Evolutionary conservation across 345 rosid genomes (phyloP), one percentile per base, ranked within the genome.

Genomic region (Camelina laxa): DNA sequence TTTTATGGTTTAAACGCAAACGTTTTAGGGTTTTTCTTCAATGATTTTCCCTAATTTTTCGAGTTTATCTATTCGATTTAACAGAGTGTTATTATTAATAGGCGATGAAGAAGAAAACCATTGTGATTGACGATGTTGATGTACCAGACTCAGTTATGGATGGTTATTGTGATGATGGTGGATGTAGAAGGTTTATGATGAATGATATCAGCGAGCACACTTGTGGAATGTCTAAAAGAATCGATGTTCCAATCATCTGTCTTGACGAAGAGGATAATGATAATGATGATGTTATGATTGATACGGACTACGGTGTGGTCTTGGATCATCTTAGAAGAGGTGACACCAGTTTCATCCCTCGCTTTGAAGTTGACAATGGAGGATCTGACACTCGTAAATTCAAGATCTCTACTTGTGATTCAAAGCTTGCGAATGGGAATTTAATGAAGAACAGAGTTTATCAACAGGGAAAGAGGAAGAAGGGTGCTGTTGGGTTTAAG

Each of bases 181-280:
- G 17, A 42, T 27, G 33, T 49, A 41, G 9, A 53, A 47, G 54
- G 73, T 49, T 58, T 67, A 24, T 75, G 51, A n/a, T 66, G 51
- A 39, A 57, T 74, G 44, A 42, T 57, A 11, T 36, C 17, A 74
- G 12, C 3, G 6, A 49, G 27, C 45, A 10, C 44, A 22, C 47
- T 67, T 33, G 33, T 30, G 8, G 16, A 33, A 62, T 62, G 50
- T 24, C 41, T 22, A 4, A 45, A 19, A 48, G 30, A 35, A 14
- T 20, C 33, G 44, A 27, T 63, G 38, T 65, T 56, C 67, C 76
- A 0, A 42, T 76, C 39, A 47, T 77, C 15, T 56, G 33, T 71
- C 67, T 56, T 64, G 75, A 45, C 12, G 70, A 75, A n/a, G 79
- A 68, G n/a, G 56, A 24, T 67, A 42, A 69, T 33, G 57, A 24